Base-by-base conservation (phyloP, 306 rosid species). In the Calophaca sinica region DNA sequence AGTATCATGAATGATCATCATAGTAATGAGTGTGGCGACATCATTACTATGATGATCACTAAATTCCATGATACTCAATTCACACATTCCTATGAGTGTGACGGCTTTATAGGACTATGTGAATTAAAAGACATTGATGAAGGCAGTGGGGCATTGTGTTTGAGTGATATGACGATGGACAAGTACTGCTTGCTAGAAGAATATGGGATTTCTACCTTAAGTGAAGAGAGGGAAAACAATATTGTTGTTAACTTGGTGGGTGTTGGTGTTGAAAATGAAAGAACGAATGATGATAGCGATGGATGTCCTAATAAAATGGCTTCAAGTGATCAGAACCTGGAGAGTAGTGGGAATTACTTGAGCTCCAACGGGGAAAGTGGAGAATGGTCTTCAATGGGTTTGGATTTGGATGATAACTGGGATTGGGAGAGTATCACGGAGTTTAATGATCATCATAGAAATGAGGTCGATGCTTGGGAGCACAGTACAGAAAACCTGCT, bases 391-490 rank as follows among this genome's bases (percentile, higher is more conserved):
- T 55, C 84, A 3, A 32, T 2, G 2, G 3, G 36, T 32, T 32
- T 32, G 5, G 70, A 36, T 52, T 82, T 50, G 0, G 74, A 45
- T 39, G 20, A 84, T 14, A 3, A n/a, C 7, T 81, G 79, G 84
- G 62, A 68, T 20, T 86, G 93, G 93, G 91, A 84, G 52, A 69
- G 68, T 36, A 4, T 55, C 5, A 7, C 79, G 1, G 81, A 62
- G 33, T 60, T 66, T 20, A 72, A 45, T 9, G 9, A 75, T 10
- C n/a, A n/a, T n/a, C n/a, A n/a, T n/a, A n/a, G n/a, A n/a, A n/a
- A n/a, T n/a, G n/a, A n/a, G n/a, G n/a, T 28, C 4, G 26, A 50
- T 64, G 14, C 36, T 7, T 33, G 60, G 68, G 75, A 51, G 3
- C 79, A 82, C 36, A 33, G 36, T 5, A 78, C 51, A 9, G 88